Evolutionary conservation across 1,139 yeast genomes (phyloP).

Genomic region (Candida glucosophila): DNA sequence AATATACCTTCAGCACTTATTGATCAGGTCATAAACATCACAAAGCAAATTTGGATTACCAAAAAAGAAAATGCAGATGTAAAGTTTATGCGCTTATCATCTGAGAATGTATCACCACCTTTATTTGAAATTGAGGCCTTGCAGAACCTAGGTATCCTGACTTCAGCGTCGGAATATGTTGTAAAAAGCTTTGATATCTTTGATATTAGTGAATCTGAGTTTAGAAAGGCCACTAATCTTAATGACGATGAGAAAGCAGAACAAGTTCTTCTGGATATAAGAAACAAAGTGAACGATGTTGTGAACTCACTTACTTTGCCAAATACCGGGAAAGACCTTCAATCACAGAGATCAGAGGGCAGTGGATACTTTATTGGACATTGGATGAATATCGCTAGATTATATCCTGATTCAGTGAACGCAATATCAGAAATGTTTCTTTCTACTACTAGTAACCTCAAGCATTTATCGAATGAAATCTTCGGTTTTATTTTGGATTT

Average conservation of each 20-base stretch:
- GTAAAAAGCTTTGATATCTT: slow-evolving; percentile 20
- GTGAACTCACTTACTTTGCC: slow-evolving; percentile 7
- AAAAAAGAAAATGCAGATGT: slow-evolving; percentile 17
- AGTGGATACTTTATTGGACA: slow-evolving; percentile 30
- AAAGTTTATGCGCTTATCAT: slow-evolving; percentile 35
- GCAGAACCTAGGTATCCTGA: slow-evolving; percentile 34
- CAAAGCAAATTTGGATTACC: slow-evolving; percentile 21
- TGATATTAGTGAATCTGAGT: slow-evolving; percentile 11
- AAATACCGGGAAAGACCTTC: slow-evolving; percentile 6
- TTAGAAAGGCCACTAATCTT: slow-evolving; percentile 13
- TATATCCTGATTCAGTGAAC: slow-evolving; percentile 42
- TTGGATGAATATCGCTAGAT: slow-evolving; percentile 41
- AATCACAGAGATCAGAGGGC: slow-evolving; percentile 19
- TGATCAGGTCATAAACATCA: slow-evolving; percentile 28
- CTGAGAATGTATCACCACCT: slow-evolving; percentile 44
- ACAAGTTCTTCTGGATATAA: slow-evolving; percentile 14
- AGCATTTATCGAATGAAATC: slow-evolving; percentile 6
- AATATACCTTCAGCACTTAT: slow-evolving; percentile 22
- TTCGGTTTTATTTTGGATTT: too few species aligned
- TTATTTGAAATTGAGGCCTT: slow-evolving; percentile 42
- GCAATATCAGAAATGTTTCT: slow-evolving; percentile 41
- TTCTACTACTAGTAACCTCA: slow-evolving; percentile 5
- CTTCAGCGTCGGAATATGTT: slow-evolving; percentile 29
- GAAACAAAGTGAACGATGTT: slow-evolving; percentile 14
- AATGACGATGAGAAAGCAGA: slow-evolving; percentile 20